Percentiles rank a stretch among this genome's conserved stretches.
phyloP scores from a whole-genome alignment of 2,329 filamentous ascomycete species.

The Verticillium albo-atrum region DNA sequence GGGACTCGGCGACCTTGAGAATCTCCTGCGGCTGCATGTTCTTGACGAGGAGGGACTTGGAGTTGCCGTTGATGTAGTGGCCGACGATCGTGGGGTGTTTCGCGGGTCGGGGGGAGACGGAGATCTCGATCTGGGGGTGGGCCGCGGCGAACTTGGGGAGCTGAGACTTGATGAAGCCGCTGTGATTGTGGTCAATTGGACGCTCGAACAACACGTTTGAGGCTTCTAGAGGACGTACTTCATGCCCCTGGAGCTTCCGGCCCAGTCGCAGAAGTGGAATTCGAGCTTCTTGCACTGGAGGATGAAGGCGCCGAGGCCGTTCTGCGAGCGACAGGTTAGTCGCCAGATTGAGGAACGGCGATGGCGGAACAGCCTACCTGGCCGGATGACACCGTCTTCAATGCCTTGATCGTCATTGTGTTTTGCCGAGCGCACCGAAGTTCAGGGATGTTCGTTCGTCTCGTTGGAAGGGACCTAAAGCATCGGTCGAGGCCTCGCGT shows the following conservation, averaged over 20 bases:
- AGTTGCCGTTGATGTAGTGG: conserved; percentile 85
- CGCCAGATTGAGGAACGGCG: background rate
- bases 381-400: conserved; percentile 47
- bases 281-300: conserved; percentile 94
- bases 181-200: conserved; percentile 31
- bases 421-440: background rate
- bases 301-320: conserved; percentile 95
- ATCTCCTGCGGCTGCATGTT: conserved; percentile 81
- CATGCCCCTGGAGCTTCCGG: conserved; percentile 90
- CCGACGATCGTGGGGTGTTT: conserved; percentile 87
- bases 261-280: conserved; percentile 96
- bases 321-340: conserved; percentile 46
- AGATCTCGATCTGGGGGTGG: conserved; percentile 88
- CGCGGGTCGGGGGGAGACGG: conserved; percentile 82
- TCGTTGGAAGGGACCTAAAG: background rate
- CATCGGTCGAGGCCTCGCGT: background rate
- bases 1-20: conserved; percentile 68
- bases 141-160: conserved; percentile 73
- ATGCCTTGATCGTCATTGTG: conserved; percentile 49
- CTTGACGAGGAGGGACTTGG: conserved; percentile 82
- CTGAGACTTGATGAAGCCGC: conserved; percentile 73
- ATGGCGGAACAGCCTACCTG: conserved; percentile 37
- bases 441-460: background rate
- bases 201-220: background rate
- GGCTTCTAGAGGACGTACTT: conserved; percentile 51